Evolutionary conservation across 805 yeast species (phyloP), one percentile per base, ranked within the genome.

Genomic region (Diddensiella transvaalensis): DNA sequence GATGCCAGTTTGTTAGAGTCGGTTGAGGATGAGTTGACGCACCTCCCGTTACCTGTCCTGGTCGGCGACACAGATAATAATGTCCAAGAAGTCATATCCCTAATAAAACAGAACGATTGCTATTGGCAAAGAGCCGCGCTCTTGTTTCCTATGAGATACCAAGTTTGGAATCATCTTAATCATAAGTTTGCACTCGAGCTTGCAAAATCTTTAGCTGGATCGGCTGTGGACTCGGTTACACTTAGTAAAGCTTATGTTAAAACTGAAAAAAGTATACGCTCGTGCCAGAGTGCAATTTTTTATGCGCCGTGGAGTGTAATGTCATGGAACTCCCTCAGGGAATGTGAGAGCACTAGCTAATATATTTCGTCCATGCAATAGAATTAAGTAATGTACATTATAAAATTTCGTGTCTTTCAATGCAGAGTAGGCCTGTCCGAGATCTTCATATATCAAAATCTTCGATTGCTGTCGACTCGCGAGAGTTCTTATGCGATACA

Each of bases 61-160:
- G 67, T 72, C 3, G 63, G 66, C 2, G 95, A 87, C 56, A 66
- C 69, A 0, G 70, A 69, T 52, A 73, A 72, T 46, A 71, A 75
- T 36, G 78, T 85, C 17, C 90, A 91, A 4, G 75, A 68, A 53
- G 61, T 88, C 42, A 61, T 85, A 18, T 68, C 73, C 1, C 75
- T 78, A 56, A 72, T 87, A 41, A 71, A 75, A 49, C 61, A 63
- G 41, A 70, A 74, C 29, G 55, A 83, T 21, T 62, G 58, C 0
- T 64, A 67, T 4, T 84, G 91, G 85, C 86, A 84, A 61, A 76
- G 83, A 57, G 75, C 80, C 8, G 88, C 91, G 0, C 69, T 84
- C 52, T 68, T 85, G 58, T 84, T 86, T 69, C 97, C 97, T 1
- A 74, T 76, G 33, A 85, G 83, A 56, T 71, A 72, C 49, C 67